These are phyloP conservation scores for Rubia occidens DNA, from an alignment of 305 asterid genomes.

Conservation along the genomic window DNA sequence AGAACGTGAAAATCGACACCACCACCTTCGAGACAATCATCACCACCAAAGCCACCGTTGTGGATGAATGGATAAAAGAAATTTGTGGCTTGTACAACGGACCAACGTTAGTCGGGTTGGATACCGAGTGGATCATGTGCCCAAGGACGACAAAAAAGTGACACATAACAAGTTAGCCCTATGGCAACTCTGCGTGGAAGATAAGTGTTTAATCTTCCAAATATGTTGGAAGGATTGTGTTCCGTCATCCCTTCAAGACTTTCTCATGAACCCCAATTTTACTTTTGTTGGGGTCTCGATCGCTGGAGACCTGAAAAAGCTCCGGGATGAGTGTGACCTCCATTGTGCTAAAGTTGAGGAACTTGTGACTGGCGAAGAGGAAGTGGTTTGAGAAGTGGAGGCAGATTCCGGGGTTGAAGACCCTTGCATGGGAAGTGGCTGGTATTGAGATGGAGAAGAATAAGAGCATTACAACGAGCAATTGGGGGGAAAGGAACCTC, in stretches of 20 bases:
- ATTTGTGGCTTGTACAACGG: background rate
- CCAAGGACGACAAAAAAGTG: no score
- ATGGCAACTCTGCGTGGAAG: conserved; percentile 24
- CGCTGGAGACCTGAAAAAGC: background rate
- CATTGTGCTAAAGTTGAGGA: background rate
- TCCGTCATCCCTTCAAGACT: conserved; percentile 19
- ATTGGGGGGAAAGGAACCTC: no score
- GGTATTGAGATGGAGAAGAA: no score
- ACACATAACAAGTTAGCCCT: conserved; percentile 21
- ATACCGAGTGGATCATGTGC: conserved; percentile 25
- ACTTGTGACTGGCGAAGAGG: background rate
- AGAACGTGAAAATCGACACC: no score
- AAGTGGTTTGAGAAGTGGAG: background rate
- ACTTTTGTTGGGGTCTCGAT: conserved; percentile 25
- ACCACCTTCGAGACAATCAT: background rate
- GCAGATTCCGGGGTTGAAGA: no score
- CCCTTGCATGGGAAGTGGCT: no score
- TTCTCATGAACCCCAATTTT: conserved; percentile 8
- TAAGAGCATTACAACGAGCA: no score
- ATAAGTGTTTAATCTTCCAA: conserved; percentile 23
- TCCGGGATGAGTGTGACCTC: background rate
- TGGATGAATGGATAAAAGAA: background rate
- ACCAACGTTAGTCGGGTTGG: conserved; percentile 20
- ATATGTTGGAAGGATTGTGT: conserved; percentile 19
- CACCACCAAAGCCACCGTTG: background rate